Conservation (phyloP, 257 asterid genomes). For the Nicotiana benthamiana region DNA sequence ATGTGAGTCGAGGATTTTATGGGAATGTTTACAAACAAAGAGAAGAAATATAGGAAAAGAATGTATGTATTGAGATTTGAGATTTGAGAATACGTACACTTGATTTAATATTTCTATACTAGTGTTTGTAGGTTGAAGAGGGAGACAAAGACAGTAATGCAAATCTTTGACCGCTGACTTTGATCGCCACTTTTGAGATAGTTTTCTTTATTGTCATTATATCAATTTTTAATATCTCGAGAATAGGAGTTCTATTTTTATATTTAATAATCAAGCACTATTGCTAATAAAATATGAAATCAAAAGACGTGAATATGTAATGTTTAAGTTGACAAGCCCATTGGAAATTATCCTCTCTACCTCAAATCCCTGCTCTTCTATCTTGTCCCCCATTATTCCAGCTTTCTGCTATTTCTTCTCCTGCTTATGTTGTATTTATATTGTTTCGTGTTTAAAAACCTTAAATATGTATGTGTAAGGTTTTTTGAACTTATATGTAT, state of each 20-base stretch:
- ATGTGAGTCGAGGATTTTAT: slow-evolving; percentile 17
- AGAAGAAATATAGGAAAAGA: slow-evolving; percentile 9
- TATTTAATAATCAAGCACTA: background rate
- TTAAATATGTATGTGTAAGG: no score
- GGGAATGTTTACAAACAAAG: slow-evolving; percentile 30
- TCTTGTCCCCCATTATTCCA: slow-evolving; percentile 7
- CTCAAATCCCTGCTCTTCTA: slow-evolving; percentile 3
- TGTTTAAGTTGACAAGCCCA: slow-evolving; percentile 8
- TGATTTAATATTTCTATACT: background rate
- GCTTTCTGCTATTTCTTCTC: background rate
- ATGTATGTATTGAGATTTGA: slow-evolving; percentile 9
- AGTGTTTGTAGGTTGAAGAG: slow-evolving; percentile 19
- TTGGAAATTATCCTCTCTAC: background rate
- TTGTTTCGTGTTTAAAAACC: no score
- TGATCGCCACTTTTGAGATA: background rate
- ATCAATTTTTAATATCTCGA: slow-evolving; percentile 23
- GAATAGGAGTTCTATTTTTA: slow-evolving; percentile 1
- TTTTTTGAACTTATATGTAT: no score
- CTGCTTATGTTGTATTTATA: background rate
- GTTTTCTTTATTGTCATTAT: background rate
- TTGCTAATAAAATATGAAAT: background rate
- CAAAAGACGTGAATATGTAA: slow-evolving; percentile 6
- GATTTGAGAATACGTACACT: background rate
- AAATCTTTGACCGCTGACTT: slow-evolving; percentile 57
- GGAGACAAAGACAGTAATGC: slow-evolving; percentile 47